Evolutionary conservation across 2,329 filamentous ascomycete genomes (phyloP), one percentile per base, ranked within the genome.

Genomic region (Macroventuria anomochaeta): DNA sequence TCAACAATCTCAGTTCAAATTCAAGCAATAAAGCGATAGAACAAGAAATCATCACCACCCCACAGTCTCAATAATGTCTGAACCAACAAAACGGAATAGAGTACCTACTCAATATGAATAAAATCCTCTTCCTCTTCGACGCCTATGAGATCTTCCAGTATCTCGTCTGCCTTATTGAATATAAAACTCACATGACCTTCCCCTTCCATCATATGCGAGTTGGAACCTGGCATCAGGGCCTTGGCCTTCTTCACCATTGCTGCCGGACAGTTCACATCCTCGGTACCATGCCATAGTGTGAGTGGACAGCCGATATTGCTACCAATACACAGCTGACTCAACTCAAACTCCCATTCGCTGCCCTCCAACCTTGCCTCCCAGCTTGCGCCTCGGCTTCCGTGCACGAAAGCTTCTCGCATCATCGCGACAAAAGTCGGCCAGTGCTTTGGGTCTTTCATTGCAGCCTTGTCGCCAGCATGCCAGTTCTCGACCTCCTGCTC

Each of bases 211-310:
- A 67, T 40, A 23, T 58, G 54, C 17, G 71, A 33, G 20, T 46
- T 55, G 23, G 63, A 64, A 5, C 58, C 58, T 1, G 59, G 56
- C 41, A 73, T 62, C 20, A 63, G 28, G 20, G 61, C 58, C 11
- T 61, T 56, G 1, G 70, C 69, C 42, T 64, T 67, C 23, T 52
- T 43, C 3, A 58, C 63, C 67, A 67, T 68, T 11, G 44, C 39
- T 18, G 59, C 56, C 7, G 71, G 66, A 21, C 60, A 65, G 28
- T 69, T 64, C 15, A 59, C 49, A 48, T 75, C 72, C n/a, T 66
- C 57, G 3, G 43, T 55, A 0, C 70, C 72, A 60, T 75, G 72
- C 72, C 72, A 75, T 10, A 75, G 29, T 3, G 65, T 65, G 31
- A 72, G 55, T 2, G 60, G 50, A 11, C 51, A 49, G 11, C 68